Evolutionary conservation across 2,329 filamentous ascomycete species (phyloP).

Genomic region (Hypoxylon sp.): DNA sequence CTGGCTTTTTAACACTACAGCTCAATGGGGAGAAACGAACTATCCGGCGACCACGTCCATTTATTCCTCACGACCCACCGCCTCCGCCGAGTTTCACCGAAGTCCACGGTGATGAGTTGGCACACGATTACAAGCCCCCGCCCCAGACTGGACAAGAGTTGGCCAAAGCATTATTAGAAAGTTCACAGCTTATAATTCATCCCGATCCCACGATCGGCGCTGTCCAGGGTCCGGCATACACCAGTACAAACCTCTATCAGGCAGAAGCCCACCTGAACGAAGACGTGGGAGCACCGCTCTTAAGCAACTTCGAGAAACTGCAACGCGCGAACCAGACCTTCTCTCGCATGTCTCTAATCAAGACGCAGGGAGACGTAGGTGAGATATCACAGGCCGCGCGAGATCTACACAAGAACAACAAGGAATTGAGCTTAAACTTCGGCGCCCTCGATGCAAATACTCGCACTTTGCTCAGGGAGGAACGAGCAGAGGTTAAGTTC

Average conservation of each 20-base stretch:
- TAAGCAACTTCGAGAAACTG: conserved; percentile 59
- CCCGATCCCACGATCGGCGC: conserved; percentile 66
- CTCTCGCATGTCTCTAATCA: conserved; percentile 6
- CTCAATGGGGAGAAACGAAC: conserved; percentile 53
- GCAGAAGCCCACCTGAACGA: conserved; percentile 64
- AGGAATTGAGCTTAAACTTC: conserved; percentile 35
- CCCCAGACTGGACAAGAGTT: conserved; percentile 50
- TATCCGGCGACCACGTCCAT: conserved; percentile 63
- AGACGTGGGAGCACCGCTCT: conserved; percentile 61
- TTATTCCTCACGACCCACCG: conserved; percentile 67
- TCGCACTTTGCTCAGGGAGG: conserved; percentile 39
- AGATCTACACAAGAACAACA: conserved; percentile 30
- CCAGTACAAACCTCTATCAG: conserved; percentile 62
- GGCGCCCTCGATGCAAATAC: conserved; percentile 40
- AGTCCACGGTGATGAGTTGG: neutral
- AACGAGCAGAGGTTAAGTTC: conserved; percentile 46
- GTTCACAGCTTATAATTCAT: conserved; percentile 60
- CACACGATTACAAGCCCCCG: neutral
- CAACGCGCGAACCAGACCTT: conserved; percentile 61
- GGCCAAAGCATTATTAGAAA: conserved; percentile 57
- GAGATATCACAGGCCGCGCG: conserved; percentile 4
- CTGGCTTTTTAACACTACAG: conserved; percentile 57
- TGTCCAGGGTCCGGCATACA: conserved; percentile 70
- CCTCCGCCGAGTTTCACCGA: conserved; percentile 56
- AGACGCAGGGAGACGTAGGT: conserved; percentile 12